Conservation (phyloP, 176 grass and related monocot genomes). For the Hsuehochloa calcarea region DNA sequence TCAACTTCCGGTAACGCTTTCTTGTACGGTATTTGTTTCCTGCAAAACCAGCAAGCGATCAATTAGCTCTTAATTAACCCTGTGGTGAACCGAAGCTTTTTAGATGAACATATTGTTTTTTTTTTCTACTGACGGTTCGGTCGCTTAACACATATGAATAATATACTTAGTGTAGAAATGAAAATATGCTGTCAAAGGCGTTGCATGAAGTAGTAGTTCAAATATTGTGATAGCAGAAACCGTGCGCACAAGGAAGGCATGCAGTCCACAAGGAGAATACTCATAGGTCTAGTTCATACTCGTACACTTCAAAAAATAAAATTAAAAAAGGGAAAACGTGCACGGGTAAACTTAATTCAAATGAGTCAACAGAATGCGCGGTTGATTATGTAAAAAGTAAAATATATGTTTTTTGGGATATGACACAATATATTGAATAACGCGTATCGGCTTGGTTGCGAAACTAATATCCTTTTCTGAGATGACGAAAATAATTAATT, state of each 20-base stretch:
- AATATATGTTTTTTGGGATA: too few species aligned
- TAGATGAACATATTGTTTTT: background rate
- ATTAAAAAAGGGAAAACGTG: background rate
- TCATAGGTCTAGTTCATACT: background rate
- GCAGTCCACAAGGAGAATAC: too few species aligned
- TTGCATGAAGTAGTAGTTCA: background rate
- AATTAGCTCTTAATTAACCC: background rate
- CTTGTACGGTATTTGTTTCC: slow-evolving; percentile 5
- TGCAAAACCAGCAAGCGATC: background rate
- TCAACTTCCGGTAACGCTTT: background rate
- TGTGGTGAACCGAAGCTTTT: too few species aligned
- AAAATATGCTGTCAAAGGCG: background rate
- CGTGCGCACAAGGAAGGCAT: background rate
- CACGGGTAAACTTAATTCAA: too few species aligned
- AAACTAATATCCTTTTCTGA: too few species aligned
- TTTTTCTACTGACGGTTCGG: background rate
- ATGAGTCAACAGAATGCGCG: too few species aligned
- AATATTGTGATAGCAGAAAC: background rate
- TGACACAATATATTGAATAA: too few species aligned
- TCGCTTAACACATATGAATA: background rate
- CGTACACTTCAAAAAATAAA: background rate
- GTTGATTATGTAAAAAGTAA: too few species aligned
- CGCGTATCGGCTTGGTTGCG: too few species aligned
- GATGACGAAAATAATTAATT: background rate
- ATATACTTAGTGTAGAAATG: background rate